Evolutionary conservation across 306 rosid genomes (phyloP).

Genomic region (Trichosanthes truncata): DNA sequence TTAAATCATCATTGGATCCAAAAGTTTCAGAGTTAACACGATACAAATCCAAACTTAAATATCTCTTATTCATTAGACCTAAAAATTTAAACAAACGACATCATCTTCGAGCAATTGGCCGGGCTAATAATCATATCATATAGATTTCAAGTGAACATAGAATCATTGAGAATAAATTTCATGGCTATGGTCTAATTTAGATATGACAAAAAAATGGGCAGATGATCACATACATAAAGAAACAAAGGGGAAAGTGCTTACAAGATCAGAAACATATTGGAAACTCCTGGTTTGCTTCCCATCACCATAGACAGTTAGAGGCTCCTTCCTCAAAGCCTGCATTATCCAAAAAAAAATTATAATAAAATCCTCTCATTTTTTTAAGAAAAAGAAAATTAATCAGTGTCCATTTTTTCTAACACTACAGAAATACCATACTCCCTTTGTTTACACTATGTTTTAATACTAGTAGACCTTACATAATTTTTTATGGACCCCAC

Average conservation of each 20-base stretch:
- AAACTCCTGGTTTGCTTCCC: conserved; percentile 99
- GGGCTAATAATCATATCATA: too few species aligned
- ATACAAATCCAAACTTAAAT: not conserved
- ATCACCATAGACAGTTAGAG: conserved; percentile 93
- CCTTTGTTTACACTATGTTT: too few species aligned
- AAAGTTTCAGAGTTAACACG: not conserved
- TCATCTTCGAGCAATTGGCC: not conserved
- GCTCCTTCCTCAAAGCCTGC: conserved; percentile 97
- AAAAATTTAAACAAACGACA: not conserved
- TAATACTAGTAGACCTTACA: too few species aligned
- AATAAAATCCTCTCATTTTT: not conserved
- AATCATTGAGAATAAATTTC: not conserved
- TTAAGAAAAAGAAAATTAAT: not conserved
- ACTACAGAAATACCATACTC: too few species aligned
- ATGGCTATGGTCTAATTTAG: not conserved
- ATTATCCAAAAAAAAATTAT: not conserved
- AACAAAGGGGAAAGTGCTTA: conserved; percentile 19
- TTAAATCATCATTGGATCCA: not conserved
- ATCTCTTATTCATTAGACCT: not conserved
- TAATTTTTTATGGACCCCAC: too few species aligned
- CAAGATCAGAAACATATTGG: conserved; percentile 98
- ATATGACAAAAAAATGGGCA: not conserved
- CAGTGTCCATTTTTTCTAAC: too few species aligned
- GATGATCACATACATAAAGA: not conserved
- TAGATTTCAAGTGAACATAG: not conserved